phyloP scores from a whole-genome alignment of 176 grass and related monocot genomes.

The Cenchrus americanus region DNA sequence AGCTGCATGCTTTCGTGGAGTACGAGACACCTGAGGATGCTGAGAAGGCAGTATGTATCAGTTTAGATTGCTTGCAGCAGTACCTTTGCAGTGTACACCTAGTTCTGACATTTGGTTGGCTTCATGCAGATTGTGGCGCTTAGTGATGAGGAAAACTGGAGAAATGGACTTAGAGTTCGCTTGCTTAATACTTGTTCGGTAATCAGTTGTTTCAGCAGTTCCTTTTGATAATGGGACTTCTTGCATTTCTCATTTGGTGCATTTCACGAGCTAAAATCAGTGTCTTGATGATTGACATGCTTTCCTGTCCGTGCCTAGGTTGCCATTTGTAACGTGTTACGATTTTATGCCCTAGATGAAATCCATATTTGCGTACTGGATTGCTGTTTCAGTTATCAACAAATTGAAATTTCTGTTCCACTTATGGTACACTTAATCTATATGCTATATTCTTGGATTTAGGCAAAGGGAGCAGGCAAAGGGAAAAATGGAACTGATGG shows the following conservation, averaged over 20 bases:
- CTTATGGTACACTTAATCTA: constrained; percentile 15
- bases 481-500: constrained; percentile 71
- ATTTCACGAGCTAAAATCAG: not conserved
- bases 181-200: constrained; percentile 66
- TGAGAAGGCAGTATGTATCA: constrained; percentile 62
- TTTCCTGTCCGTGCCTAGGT: not conserved
- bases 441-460: constrained; percentile 10
- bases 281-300: not conserved
- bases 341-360: constrained; percentile 10
- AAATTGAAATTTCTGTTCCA: constrained; percentile 15
- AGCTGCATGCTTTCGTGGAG: constrained; percentile 78
- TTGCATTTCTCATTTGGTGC: not conserved
- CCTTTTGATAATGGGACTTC: not conserved
- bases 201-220: constrained; percentile 10
- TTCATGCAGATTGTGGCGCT: constrained; percentile 63
- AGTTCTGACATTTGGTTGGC: constrained; percentile 17
- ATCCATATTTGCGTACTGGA: constrained; percentile 21
- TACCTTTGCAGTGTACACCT: not conserved
- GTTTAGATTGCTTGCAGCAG: constrained; percentile 29
- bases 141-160: constrained; percentile 76
- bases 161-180: constrained; percentile 66
- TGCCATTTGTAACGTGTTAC: not conserved
- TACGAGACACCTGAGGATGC: constrained; percentile 69
- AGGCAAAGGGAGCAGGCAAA: constrained; percentile 67
- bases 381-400: not conserved